phyloP scores from a whole-genome alignment of 352 stramenopile species.

The Labyrinthula sp. region DNA sequence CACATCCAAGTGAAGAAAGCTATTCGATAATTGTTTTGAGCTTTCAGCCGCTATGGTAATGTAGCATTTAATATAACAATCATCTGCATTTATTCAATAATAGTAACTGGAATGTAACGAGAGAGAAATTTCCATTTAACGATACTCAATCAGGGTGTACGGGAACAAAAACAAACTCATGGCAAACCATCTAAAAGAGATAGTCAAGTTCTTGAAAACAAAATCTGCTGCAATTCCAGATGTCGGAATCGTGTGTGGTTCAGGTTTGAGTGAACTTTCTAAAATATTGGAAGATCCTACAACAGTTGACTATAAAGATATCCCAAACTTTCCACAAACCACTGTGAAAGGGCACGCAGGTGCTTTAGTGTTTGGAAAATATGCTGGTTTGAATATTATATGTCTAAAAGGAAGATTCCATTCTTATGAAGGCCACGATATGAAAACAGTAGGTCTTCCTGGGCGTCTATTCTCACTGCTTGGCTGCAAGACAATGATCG shows the following conservation, averaged over 20 bases:
- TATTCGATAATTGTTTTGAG: too few species aligned
- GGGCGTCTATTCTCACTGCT: constrained; percentile 80
- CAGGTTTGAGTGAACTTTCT: constrained; percentile 66
- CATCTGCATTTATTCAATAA: too few species aligned
- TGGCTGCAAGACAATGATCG: constrained; percentile 73
- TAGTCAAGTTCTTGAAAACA: constrained; percentile 2
- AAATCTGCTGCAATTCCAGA: constrained; percentile 30
- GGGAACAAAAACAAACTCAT: too few species aligned
- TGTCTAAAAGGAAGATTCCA: constrained; percentile 68
- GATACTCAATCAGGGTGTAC: too few species aligned
- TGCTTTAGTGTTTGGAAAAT: constrained; percentile 76
- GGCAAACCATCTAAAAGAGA: constrained; percentile 13
- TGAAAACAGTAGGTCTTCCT: constrained; percentile 72
- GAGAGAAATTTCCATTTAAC: too few species aligned
- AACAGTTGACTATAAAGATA: constrained; percentile 69
- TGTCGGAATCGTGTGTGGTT: constrained; percentile 74
- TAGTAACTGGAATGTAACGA: too few species aligned
- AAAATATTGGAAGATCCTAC: constrained; percentile 61
- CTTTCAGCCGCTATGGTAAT: too few species aligned
- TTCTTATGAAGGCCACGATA: constrained; percentile 82
- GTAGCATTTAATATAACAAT: too few species aligned
- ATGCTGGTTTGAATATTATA: constrained; percentile 39
- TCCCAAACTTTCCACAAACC: constrained; percentile 69
- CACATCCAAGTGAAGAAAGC: too few species aligned
- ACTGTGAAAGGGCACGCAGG: constrained; percentile 75